Evolutionary conservation across 2,329 filamentous ascomycete genomes (phyloP), one percentile per base, ranked within the genome.

Genomic region (Salinomyces thailandicus): DNA sequence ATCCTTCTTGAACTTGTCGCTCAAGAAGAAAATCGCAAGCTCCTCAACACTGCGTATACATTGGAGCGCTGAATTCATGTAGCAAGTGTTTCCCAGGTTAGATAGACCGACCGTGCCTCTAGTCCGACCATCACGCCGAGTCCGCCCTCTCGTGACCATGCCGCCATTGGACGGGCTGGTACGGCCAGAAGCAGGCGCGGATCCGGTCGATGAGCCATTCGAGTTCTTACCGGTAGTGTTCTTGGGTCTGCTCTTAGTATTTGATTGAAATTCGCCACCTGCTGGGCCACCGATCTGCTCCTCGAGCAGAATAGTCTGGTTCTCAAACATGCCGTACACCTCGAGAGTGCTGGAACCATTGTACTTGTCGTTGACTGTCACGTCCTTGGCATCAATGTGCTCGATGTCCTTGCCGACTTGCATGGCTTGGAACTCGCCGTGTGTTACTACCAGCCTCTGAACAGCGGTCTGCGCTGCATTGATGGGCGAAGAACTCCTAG

Each of bases 41-140:
- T 98, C 91, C 55, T 94, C 85, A 0, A 95, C 86, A 50, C 85
- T 93, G 34, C 89, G 79, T 35, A 98, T 76, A 58, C 91, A 98
- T 58, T 98, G 91, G 37, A 96, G 68, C 7, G 91, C 91, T 15
- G 89, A 94, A 61, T 96, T 96, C 87, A 96, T 95, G 64, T 98
- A 98, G 62, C 91, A 98, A 0, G 91, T 96, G 54, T 98, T 98
- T 33, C 91, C 91, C 11, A 98, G 66, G 54, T 98, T 98, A 45
- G 75, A 77, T 35, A 98, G 66, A 20, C 91, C 91, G 28, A 87
- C 82, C 27, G 79, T 81, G 19, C 91, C 91, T 20, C 77, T 62
- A 9, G 76, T 75, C 43, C 78, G 77, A 7, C 82, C 82, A 26
- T 77, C 74, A 48, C 76, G 78, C 42, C 79, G 75, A 5, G 73